Evolutionary conservation across 805 yeast genomes (phyloP), one percentile per base, ranked within the genome.

Genomic region (Candida peoriensis): DNA sequence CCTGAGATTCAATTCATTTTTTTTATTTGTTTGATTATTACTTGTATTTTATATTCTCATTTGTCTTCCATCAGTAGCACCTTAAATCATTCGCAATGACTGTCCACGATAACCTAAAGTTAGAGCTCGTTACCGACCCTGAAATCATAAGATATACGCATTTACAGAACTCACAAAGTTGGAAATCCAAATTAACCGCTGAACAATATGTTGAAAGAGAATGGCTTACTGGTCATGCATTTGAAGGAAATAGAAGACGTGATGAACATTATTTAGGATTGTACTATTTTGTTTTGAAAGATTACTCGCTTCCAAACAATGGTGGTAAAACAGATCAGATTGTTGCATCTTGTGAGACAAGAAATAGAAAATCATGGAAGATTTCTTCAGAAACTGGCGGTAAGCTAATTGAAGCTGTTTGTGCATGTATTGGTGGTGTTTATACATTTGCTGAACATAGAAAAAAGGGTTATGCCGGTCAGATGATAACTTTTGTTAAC

Each of bases 341-440:
- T 29, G 70, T 66, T 12, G 57, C 68, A 2, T 50, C 65, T 27
- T 58, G 68, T 38, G 73, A 66, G 41, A 60, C 70, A 3, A 41
- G 65, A 40, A 59, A 61, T 38, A 54, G 69, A 37, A 44, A 53
- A 6, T 66, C 59, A 0, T 63, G 58, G 50, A n/a, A n/a, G n/a
- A 49, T 49, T 19, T 42, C 54, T 8, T 39, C 45, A 17, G 46
- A 21, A 16, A 58, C 57, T 2, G 44, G 13, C 20, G 56, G 54
- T 2, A 43, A 45, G 6, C 32, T 60, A 16, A 52, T 49, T 17
- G 57, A 61, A 9, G 49, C 57, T 5, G 38, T 61, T 5, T 42
- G 60, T n/a, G 56, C 66, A 32, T 56, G 75, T 36, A 56, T 79
- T 38, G 86, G 85, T 17, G 74, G 78, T 9, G 86, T 80, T 2